A percentile compares a stretch with the other conserved stretches of the same genome.
These are phyloP conservation scores for Rhizophagus sp. DNA, from an alignment of 192 early-diverging fungal species.

Conservation along the genomic window DNA sequence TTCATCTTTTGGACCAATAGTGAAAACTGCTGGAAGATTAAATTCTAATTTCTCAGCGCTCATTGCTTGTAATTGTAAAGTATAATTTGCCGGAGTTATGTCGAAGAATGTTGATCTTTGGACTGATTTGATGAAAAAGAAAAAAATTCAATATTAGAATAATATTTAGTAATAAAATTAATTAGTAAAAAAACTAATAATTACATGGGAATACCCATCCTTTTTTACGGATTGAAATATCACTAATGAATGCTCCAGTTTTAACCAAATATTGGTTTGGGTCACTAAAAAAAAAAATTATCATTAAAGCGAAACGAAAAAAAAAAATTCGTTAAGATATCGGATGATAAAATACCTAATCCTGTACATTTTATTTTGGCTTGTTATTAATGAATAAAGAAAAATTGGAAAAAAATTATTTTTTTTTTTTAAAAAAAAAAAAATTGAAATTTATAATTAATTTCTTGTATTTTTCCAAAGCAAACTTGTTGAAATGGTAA, in stretches of 20 bases:
- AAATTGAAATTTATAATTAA: too few relatives aligned
- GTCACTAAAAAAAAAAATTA: neutral
- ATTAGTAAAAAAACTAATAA: neutral
- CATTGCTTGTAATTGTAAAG: constrained; percentile 50
- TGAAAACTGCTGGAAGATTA: constrained; percentile 50
- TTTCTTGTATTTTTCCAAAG: too few relatives aligned
- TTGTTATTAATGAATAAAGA: too few relatives aligned
- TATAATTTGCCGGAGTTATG: constrained; percentile 47
- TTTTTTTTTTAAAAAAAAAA: too few relatives aligned
- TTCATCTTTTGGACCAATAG: constrained; percentile 47
- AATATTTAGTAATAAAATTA: neutral
- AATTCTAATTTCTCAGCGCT: constrained; percentile 52
- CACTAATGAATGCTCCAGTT: neutral
- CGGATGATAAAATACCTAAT: too few relatives aligned
- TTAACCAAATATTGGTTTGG: neutral
- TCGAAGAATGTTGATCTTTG: constrained; percentile 31
- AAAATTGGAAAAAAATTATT: too few relatives aligned
- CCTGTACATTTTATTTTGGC: too few relatives aligned
- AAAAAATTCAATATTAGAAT: neutral
- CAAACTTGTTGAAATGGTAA: too few relatives aligned
- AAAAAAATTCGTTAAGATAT: too few relatives aligned
- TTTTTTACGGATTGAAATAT: neutral
- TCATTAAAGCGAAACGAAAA: too few relatives aligned
- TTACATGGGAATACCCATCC: neutral
- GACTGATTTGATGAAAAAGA: neutral